These are phyloP conservation scores for Fusarium nodosum DNA, from an alignment of 2,329 filamentous ascomycete genomes.

Conservation along the genomic window DNA sequence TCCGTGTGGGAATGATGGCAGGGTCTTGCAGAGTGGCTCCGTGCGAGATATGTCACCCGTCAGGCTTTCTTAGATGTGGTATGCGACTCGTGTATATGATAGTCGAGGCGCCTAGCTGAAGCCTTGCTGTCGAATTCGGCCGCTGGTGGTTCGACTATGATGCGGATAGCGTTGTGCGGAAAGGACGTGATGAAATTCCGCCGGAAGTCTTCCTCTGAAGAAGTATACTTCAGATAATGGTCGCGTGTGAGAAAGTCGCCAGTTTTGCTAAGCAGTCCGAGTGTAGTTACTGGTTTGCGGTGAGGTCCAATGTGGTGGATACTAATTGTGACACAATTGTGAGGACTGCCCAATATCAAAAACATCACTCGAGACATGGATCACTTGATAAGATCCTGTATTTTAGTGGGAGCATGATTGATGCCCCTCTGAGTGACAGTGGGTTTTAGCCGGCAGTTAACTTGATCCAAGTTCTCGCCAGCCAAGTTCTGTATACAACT, in stretches of 20 bases:
- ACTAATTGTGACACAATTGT: constrained; percentile 6
- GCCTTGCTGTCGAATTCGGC: constrained; percentile 31
- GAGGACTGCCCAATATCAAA: constrained; percentile 25
- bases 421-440: constrained; percentile 7
- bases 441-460: constrained; percentile 6
- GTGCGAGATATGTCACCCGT: constrained; percentile 18
- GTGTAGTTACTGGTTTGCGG: constrained; percentile 33
- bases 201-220: constrained; percentile 1
- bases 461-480: not conserved
- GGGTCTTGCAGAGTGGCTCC: constrained; percentile 5
- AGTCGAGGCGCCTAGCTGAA: constrained; percentile 10
- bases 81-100: constrained; percentile 26
- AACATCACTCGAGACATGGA: constrained; percentile 21
- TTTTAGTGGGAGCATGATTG: constrained; percentile 7
- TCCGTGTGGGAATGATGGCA: constrained; percentile 16
- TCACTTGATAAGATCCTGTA: constrained; percentile 22
- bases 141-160: constrained; percentile 39
- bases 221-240: constrained; percentile 16
- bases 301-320: constrained; percentile 30
- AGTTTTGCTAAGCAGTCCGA: constrained; percentile 1
- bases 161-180: constrained; percentile 16
- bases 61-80: constrained; percentile 13
- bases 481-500: constrained; percentile 17
- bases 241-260: constrained; percentile 15
- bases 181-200: constrained; percentile 9